Conservation (phyloP, 441 rosid species). For the Dalechampia spathulata region DNA sequence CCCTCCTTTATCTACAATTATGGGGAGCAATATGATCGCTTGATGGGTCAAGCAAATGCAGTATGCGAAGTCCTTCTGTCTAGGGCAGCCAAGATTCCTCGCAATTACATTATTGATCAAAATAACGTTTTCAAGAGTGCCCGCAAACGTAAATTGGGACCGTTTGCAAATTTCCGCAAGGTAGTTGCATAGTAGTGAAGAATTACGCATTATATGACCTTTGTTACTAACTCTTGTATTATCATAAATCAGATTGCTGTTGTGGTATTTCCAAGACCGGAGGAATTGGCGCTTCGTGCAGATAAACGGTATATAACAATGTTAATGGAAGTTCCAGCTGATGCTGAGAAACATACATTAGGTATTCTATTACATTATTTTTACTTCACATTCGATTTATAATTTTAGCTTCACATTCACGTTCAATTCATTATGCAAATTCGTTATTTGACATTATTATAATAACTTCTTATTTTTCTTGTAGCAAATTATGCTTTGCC, state of each 20-base stretch:
- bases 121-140: constrained; percentile 35
- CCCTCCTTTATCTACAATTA: constrained; percentile 11
- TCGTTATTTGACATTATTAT: too few relatives aligned
- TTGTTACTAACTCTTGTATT: background rate
- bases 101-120: constrained; percentile 29
- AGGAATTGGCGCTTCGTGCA: constrained; percentile 18
- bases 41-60: constrained; percentile 20
- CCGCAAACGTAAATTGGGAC: constrained; percentile 23
- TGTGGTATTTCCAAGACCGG: constrained; percentile 26
- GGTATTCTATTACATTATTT: constrained; percentile 12
- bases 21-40: constrained; percentile 21
- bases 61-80: constrained; percentile 20
- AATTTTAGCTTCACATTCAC: background rate
- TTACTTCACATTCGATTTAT: background rate
- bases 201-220: background rate
- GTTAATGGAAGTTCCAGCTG: constrained; percentile 31
- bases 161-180: constrained; percentile 21
- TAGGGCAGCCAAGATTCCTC: constrained; percentile 24
- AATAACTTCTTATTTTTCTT: background rate
- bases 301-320: constrained; percentile 25
- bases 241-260: background rate
- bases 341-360: constrained; percentile 23
- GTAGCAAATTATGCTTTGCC: constrained; percentile 27
- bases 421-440: background rate
- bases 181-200: constrained; percentile 4